These are phyloP conservation scores for Apiotrichum mycotoxinovorans DNA, from an alignment of 1,284 basidiomycete species.

Conservation along the genomic window DNA sequence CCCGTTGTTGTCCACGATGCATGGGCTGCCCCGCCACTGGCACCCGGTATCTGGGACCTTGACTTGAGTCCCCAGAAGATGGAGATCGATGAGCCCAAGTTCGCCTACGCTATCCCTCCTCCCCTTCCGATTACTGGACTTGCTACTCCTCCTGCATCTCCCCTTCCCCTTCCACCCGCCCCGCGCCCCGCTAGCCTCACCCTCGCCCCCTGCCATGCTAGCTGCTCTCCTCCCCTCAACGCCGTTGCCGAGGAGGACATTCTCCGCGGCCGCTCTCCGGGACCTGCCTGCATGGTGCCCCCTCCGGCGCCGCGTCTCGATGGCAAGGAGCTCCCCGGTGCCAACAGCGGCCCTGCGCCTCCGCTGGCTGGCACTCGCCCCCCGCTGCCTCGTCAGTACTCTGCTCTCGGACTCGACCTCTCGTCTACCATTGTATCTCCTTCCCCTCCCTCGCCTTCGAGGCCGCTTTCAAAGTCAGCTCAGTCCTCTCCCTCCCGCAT, in stretches of 20 bases:
- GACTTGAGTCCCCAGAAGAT: slow-evolving; percentile 1
- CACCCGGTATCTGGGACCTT: slow-evolving; percentile 14
- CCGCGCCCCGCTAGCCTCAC: neutral
- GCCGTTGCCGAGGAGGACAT: neutral
- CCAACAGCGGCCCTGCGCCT: neutral
- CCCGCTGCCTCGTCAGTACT: slow-evolving; percentile 1
- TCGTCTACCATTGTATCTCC: neutral
- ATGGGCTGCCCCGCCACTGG: slow-evolving; percentile 8
- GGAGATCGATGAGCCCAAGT: neutral
- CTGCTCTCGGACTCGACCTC: slow-evolving; percentile 16
- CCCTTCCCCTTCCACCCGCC: neutral
- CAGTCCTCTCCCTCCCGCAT: neutral
- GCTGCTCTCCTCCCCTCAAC: neutral
- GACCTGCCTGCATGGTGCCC: neutral
- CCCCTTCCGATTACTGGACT: neutral
- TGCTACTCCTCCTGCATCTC: neutral
- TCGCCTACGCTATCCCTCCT: neutral
- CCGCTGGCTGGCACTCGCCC: slow-evolving; percentile 12
- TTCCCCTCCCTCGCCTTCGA: neutral
- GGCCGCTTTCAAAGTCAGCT: no score
- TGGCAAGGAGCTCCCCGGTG: neutral
- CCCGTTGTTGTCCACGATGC: neutral
- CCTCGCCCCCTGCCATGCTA: neutral
- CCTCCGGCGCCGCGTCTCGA: slow-evolving; percentile 3
- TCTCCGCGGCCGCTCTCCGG: neutral